Base-by-base conservation (phyloP, 768 basidiomycete species). In the Cyclocybe cylindracea region DNA sequence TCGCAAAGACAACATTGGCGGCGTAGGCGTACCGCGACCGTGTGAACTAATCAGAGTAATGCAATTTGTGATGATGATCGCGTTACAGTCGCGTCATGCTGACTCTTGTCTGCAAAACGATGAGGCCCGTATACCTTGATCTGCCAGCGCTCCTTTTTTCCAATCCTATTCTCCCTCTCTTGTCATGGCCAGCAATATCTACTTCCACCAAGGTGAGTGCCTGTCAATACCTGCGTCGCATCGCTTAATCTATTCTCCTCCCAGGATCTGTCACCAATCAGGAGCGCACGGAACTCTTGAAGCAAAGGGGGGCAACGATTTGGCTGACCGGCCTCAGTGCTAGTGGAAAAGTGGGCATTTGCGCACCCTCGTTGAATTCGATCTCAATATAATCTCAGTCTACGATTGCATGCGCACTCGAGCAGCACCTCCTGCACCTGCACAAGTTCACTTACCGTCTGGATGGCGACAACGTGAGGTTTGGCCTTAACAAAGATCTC, bases 241-340 rank as follows among this genome's bases (percentile, higher is more conserved):
- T 31, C 18, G 29, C 40, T 50, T 32, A 40, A 42, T 19, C 18
- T 18, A 24, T 33, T 45, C 52, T 29, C 24, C 38, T 5, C n/a
- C 44, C 46, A 92, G 90, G 94, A 44, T 87, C 91, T 43, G 86
- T 96, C 37, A 77, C 73, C 36, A 66, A 75, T 13, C 61, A 74
- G 34, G 93, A 96, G 72, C 88, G 96, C 52, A 69, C 75, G 14
- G 61, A 75, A 19, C 69, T 91, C 10, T 76, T 94, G 13, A 72
- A 79, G 14, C 96, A 98, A 67, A 87, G 80, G 57, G 96, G 96
- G 16, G 81, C 87, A 4, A 98, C 96, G 0, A 83, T 98, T 66
- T 99, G 97, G 97, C 72, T 99, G 53, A 99, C 97, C 6, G 97
- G 97, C 5, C 82, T 98, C 13, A 94, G 92, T 62, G 95, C 90